A percentile compares a stretch with the other conserved stretches of the same genome.
phyloP scores from a whole-genome alignment of 805 yeast species.

The Nakazawaea wyomingensis region DNA sequence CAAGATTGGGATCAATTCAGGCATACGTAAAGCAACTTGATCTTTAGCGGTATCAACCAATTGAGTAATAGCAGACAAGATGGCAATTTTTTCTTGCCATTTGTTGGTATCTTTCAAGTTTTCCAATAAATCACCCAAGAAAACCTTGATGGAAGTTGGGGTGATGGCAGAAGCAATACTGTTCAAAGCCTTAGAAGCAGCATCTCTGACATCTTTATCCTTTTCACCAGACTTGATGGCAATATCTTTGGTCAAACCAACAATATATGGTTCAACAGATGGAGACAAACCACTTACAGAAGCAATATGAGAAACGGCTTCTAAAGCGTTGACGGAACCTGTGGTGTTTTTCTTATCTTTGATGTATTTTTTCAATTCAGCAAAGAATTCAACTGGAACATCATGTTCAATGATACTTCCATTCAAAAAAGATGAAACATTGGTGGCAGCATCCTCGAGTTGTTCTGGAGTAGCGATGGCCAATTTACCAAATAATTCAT shows the following conservation, averaged over 20 bases:
- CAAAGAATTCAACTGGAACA: constrained; percentile 86
- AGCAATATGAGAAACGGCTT: constrained; percentile 82
- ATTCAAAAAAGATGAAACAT: constrained; percentile 89
- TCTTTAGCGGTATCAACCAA: constrained; percentile 92
- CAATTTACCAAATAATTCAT: constrained; percentile 89
- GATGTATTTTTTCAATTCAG: constrained; percentile 68
- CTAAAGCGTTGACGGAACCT: constrained; percentile 71
- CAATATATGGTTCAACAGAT: constrained; percentile 93
- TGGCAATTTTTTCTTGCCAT: constrained; percentile 97
- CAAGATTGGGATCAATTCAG: constrained; percentile 95
- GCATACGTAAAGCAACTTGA: constrained; percentile 98
- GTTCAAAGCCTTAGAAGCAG: constrained; percentile 70
- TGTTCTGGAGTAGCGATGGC: constrained; percentile 83
- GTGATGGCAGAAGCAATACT: constrained; percentile 80
- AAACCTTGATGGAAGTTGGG: constrained; percentile 88
- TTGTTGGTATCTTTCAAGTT: constrained; percentile 72
- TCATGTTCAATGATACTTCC: constrained; percentile 98
- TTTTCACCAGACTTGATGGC: constrained; percentile 87
- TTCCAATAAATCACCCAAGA: constrained; percentile 74
- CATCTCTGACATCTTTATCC: constrained; percentile 64
- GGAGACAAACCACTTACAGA: constrained; percentile 74
- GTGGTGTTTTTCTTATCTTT: constrained; percentile 70
- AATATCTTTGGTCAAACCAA: constrained; percentile 66
- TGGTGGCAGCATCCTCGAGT: constrained; percentile 80
- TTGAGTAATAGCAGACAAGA: constrained; percentile 77